Evolutionary conservation across 176 grass and related monocot species (phyloP).

Genomic region (Bothriochloa decipiens): DNA sequence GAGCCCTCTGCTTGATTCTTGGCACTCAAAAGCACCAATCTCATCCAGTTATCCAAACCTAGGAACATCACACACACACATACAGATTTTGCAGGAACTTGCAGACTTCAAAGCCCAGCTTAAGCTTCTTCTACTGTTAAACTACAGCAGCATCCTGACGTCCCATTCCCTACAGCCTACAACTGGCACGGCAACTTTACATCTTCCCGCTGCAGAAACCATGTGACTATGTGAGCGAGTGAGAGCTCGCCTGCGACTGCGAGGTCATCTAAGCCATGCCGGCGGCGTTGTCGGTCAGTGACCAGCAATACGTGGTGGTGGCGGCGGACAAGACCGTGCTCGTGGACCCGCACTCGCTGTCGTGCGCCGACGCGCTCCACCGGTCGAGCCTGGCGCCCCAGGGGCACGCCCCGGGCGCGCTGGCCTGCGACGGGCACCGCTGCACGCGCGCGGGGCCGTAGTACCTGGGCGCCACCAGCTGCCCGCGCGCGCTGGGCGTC

Average conservation of each 20-base stretch:
- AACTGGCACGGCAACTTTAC: background rate
- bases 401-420: slow-evolving; percentile 50
- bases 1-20: background rate
- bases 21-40: background rate
- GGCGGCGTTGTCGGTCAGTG: slow-evolving; percentile 41
- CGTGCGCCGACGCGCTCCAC: slow-evolving; percentile 65
- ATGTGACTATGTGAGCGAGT: background rate
- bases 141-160: background rate
- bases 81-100: background rate
- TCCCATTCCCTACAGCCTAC: background rate
- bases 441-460: slow-evolving; percentile 37
- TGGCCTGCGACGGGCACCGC: slow-evolving; percentile 55
- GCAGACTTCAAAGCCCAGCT: background rate
- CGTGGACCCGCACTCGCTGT: slow-evolving; percentile 82
- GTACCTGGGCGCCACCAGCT: slow-evolving; percentile 14
- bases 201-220: background rate
- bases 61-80: background rate
- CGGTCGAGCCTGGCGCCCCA: slow-evolving; percentile 69
- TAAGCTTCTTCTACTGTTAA: background rate
- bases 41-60: background rate
- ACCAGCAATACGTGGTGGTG: slow-evolving; percentile 62
- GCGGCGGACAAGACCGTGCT: slow-evolving; percentile 77
- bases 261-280: slow-evolving; percentile 36
- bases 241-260: background rate
- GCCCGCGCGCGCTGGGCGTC: background rate